phyloP scores from a whole-genome alignment of 1,284 basidiomycete genomes.

The Ustilago xerochloae region DNA sequence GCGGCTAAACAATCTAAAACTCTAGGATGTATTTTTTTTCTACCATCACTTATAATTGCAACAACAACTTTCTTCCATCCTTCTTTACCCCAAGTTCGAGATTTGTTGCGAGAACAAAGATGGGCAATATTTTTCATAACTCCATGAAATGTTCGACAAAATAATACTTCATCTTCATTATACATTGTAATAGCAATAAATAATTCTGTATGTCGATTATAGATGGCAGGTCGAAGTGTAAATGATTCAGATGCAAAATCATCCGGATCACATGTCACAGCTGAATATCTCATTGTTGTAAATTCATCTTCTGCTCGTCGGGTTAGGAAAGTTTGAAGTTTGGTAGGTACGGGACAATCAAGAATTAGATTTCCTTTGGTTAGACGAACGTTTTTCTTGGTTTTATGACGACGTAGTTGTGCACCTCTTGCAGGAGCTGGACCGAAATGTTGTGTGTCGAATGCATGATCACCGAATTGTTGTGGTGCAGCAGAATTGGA shows the following conservation, averaged over 20 bases:
- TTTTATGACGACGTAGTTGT: constrained; percentile 65
- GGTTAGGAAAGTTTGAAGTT: constrained; percentile 74
- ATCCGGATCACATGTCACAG: constrained; percentile 75
- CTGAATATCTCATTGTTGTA: constrained; percentile 74
- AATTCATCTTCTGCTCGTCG: constrained; percentile 85
- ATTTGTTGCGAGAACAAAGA: constrained; percentile 90
- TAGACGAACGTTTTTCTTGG: constrained; percentile 69
- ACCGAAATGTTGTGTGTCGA: constrained; percentile 65
- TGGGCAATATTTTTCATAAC: constrained; percentile 77
- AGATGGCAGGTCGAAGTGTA: constrained; percentile 85
- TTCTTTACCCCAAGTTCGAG: constrained; percentile 93
- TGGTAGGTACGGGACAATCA: constrained; percentile 68
- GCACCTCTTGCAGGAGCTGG: constrained; percentile 62
- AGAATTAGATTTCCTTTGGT: constrained; percentile 68
- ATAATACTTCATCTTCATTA: constrained; percentile 91
- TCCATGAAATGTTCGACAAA: constrained; percentile 93
- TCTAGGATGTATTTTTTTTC: constrained; percentile 89
- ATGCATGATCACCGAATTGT: constrained; percentile 30
- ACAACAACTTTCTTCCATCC: constrained; percentile 86
- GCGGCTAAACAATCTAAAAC: constrained; percentile 83
- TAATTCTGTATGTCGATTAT: constrained; percentile 84
- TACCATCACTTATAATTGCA: constrained; percentile 88
- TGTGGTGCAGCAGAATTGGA: neutral
- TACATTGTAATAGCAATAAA: constrained; percentile 85
- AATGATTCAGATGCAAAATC: constrained; percentile 86